phyloP scores from a whole-genome alignment of 2,329 filamentous ascomycete species.

The Colletotrichum orbiculare region DNA sequence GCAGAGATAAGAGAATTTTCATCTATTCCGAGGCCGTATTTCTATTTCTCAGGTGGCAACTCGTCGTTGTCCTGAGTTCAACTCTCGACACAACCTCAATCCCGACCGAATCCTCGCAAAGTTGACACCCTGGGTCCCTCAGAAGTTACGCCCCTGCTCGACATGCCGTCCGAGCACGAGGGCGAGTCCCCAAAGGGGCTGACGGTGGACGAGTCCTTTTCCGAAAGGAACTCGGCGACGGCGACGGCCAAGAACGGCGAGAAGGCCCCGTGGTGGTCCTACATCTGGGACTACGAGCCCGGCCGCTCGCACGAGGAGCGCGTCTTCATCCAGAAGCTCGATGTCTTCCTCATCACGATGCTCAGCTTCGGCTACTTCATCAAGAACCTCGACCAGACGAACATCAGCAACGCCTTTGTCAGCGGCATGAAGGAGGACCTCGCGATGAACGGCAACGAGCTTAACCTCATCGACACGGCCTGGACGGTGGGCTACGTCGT shows the following conservation, averaged over 20 bases:
- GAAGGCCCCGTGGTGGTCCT: slow-evolving; percentile 47
- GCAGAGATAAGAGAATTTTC: neutral
- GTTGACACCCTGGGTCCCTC: slow-evolving; percentile 16
- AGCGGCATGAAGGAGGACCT: slow-evolving; percentile 44
- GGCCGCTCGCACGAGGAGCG: slow-evolving; percentile 42
- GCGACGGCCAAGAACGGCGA: neutral
- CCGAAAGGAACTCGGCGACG: slow-evolving; percentile 10
- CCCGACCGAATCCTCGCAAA: neutral
- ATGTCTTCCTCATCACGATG: slow-evolving; percentile 38
- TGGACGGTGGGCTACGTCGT: slow-evolving; percentile 42
- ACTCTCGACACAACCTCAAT: neutral
- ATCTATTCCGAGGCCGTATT: neutral
- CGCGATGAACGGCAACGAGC: slow-evolving; percentile 42
- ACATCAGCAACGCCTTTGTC: slow-evolving; percentile 43
- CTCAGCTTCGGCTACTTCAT: slow-evolving; percentile 34
- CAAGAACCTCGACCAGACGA: slow-evolving; percentile 43
- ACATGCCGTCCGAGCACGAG: slow-evolving; percentile 33
- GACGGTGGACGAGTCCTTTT: slow-evolving; percentile 17
- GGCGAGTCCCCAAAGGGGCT: slow-evolving; percentile 23
- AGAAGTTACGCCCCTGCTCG: slow-evolving; percentile 34
- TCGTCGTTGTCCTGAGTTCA: neutral
- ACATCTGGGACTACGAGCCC: slow-evolving; percentile 43
- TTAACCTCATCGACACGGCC: slow-evolving; percentile 40
- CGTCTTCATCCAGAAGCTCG: slow-evolving; percentile 42
- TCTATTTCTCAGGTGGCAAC: neutral